Evolutionary conservation across 345 rosid species (phyloP).

Genomic region (Isatis tinctoria): DNA sequence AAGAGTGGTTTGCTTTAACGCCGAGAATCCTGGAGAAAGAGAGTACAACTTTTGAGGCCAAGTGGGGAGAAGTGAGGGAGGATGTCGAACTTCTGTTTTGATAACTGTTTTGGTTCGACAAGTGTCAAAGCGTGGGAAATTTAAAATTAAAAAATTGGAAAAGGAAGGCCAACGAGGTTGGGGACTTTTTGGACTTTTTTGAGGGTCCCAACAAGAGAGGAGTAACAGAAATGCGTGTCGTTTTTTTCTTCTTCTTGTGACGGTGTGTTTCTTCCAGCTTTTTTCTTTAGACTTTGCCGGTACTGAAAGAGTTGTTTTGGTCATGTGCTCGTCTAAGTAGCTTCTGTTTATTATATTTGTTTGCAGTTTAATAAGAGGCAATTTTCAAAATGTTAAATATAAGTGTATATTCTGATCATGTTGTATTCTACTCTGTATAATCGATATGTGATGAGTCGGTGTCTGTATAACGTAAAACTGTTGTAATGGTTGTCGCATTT

Average conservation of each 20-base stretch:
- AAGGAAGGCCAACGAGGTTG: neutral
- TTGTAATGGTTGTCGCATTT: too few species aligned
- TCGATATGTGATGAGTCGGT: too few species aligned
- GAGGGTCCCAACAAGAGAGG: neutral
- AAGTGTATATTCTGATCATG: too few species aligned
- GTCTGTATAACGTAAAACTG: too few species aligned
- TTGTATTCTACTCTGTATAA: too few species aligned
- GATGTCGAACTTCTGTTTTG: neutral
- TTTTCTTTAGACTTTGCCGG: too few species aligned
- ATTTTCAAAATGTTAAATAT: too few species aligned
- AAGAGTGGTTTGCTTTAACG: too few species aligned
- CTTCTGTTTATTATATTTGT: too few species aligned
- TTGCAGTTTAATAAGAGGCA: too few species aligned
- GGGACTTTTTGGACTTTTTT: neutral
- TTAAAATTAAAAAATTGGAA: neutral
- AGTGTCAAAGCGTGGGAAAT: neutral
- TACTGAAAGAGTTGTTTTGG: too few species aligned
- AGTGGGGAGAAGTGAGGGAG: neutral
- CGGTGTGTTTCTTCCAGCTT: neutral
- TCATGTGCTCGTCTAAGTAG: too few species aligned
- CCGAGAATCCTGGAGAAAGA: conserved; percentile 24
- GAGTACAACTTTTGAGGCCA: neutral
- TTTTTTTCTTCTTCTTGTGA: neutral
- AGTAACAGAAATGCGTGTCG: neutral
- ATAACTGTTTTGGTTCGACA: neutral